Percentiles rank a stretch among this genome's conserved stretches.
These are phyloP conservation scores for Macrophomina pseudophaseolina DNA, from an alignment of 2,329 filamentous ascomycete species.

Conservation along the genomic window DNA sequence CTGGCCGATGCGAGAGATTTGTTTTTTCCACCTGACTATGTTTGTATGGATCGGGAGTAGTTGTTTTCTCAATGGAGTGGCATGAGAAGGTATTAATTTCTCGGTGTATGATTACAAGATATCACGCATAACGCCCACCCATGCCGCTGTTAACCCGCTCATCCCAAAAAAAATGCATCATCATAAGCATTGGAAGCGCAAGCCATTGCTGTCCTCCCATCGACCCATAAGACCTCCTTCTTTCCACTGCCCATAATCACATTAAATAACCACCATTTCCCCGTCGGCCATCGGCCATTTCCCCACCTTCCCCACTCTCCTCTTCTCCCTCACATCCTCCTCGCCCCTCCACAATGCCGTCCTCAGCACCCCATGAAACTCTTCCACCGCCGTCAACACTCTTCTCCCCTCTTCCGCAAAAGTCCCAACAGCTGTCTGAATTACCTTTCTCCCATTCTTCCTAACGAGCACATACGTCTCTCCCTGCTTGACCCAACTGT, in stretches of 20 bases:
- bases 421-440: conserved; percentile 30
- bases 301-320: neutral
- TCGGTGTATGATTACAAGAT: too few relatives aligned
- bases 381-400: conserved; percentile 32
- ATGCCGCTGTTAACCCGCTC: neutral
- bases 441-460: conserved; percentile 35
- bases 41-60: too few relatives aligned
- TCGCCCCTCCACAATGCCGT: conserved; percentile 26
- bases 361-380: conserved; percentile 31
- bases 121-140: too few relatives aligned
- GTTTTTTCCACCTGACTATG: too few relatives aligned
- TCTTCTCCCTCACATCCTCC: conserved; percentile 10
- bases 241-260: neutral
- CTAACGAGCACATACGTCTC: conserved; percentile 53
- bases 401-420: conserved; percentile 38
- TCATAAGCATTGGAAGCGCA: neutral
- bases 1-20: too few relatives aligned
- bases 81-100: too few relatives aligned
- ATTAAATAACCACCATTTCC: conserved; percentile 6
- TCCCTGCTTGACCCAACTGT: conserved; percentile 50
- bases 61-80: too few relatives aligned
- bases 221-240: neutral
- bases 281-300: conserved; percentile 1
- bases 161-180: too few relatives aligned
- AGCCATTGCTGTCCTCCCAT: neutral